Base-by-base conservation (phyloP, 106 monocot genomes). In the Cymbidium sinense region DNA sequence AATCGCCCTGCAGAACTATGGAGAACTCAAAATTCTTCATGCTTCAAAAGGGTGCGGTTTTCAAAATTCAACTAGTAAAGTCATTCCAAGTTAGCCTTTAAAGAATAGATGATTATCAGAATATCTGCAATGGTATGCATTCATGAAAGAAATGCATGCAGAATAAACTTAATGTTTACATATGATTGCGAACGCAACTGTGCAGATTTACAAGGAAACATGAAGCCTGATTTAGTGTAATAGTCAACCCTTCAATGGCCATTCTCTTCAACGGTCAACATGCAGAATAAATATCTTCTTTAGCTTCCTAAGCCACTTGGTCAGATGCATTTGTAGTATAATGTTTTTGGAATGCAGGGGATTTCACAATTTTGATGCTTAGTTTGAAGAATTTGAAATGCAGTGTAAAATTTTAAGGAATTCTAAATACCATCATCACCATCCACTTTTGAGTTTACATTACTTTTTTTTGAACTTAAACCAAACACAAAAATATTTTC, bases 1-100 rank as follows among this genome's bases (percentile, higher is more conserved):
- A 99, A 82, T 99, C 99, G 69, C 99, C 99, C 99, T 99, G 77
- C 21, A 69, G 78, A 81, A 77, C 31, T n/a, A 78, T 82, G 74
- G 44, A 47, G 74, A 44, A 13, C 12, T 44, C n/a, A 43, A 29
- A 74, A 43, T 27, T 35, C 44, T 5, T 27, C 23, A 27, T 43
- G 25, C 25, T 19, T 74, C 4, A 27, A 35, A 74, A 25, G 1
- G 35, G 23, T 29, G 47, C 29, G 5, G 11, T 74, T 33, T 29
- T 6, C 74, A 27, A 71, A 74, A 35, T 71, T 74, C 34, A 71
- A 71, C 34, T 36, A 37, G 31, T 13, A 33, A 67, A 17, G 15
- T 15, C 33, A 33, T 33, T 29, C n/a, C 2, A 67, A 31, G 31
- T 67, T 67, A 17, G 12, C 10, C 67, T 67, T 33, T 17, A 67